Evolutionary conservation across 345 rosid genomes (phyloP).

Genomic region (Eutrema yunnanense): DNA sequence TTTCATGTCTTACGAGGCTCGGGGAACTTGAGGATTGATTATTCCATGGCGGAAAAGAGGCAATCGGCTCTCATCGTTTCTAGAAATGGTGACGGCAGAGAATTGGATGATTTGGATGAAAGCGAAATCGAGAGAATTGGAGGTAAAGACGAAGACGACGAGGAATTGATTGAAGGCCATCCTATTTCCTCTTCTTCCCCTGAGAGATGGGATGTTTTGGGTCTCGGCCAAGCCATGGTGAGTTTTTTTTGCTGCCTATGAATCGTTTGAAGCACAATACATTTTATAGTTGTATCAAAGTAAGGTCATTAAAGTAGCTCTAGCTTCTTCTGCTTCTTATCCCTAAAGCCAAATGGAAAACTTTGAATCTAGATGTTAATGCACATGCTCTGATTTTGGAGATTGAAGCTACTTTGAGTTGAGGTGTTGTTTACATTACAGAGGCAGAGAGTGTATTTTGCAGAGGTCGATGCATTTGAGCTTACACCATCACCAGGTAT

Average conservation of each 20-base stretch:
- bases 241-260: neutral
- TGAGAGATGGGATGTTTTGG: conserved; percentile 93
- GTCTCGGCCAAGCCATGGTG: conserved; percentile 99
- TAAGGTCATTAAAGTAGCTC: neutral
- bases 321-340: neutral
- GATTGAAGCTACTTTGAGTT: no score
- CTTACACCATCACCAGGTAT: no score
- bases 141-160: conserved; percentile 37
- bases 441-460: no score
- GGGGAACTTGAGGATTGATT: neutral
- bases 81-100: conserved; percentile 27
- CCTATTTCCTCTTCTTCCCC: conserved; percentile 23
- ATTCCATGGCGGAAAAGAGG: conserved; percentile 29
- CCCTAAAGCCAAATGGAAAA: neutral
- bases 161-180: conserved; percentile 23
- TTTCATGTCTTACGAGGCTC: neutral
- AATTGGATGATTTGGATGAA: conserved; percentile 31
- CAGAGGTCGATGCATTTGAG: no score
- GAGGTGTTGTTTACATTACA: no score
- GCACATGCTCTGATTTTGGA: no score
- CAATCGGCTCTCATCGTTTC: conserved; percentile 25
- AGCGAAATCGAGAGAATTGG: conserved; percentile 37
- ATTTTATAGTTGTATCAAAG: neutral
- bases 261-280: neutral
- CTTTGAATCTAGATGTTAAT: neutral